Evolutionary conservation across 2,329 filamentous ascomycete genomes (phyloP).

Genomic region (Aspergillus floridensis): DNA sequence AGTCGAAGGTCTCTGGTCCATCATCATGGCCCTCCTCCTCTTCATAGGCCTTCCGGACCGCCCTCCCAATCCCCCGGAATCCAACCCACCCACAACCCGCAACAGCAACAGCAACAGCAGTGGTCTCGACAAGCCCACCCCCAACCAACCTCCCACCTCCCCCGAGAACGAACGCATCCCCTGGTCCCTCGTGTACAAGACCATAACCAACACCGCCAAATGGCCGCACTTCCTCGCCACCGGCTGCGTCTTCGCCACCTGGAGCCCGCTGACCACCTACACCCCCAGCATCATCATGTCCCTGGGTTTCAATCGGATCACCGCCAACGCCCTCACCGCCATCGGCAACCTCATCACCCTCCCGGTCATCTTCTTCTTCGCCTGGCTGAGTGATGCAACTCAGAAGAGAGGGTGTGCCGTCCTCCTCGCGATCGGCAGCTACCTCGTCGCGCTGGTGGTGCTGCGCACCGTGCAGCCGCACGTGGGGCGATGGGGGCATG

Average conservation of each 20-base stretch:
- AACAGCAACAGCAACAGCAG: too few relatives aligned
- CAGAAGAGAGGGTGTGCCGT: constrained; percentile 47
- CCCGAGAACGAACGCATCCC: constrained; percentile 34
- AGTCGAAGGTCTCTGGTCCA: constrained; percentile 44
- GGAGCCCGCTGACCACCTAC: constrained; percentile 53
- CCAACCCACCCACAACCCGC: too few relatives aligned
- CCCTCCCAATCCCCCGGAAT: background rate
- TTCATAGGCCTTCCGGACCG: background rate
- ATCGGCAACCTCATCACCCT: constrained; percentile 46
- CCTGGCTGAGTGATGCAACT: constrained; percentile 49
- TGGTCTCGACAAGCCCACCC: constrained; percentile 21
- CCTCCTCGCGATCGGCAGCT: constrained; percentile 46
- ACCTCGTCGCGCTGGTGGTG: constrained; percentile 47
- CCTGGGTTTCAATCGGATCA: constrained; percentile 47
- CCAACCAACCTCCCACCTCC: constrained; percentile 2
- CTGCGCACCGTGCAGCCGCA: constrained; percentile 43
- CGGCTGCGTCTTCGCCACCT: constrained; percentile 53
- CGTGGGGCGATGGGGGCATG: constrained; percentile 50
- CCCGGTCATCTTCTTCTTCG: constrained; percentile 50
- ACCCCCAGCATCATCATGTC: constrained; percentile 42
- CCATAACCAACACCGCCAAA: constrained; percentile 45
- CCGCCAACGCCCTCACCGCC: constrained; percentile 49
- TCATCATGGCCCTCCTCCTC: background rate
- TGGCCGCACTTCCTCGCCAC: constrained; percentile 53
- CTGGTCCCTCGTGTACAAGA: constrained; percentile 43